Evolutionary conservation across 2,329 filamentous ascomycete species (phyloP), one percentile per base, ranked within the genome.

Genomic region (Graphium sp.): DNA sequence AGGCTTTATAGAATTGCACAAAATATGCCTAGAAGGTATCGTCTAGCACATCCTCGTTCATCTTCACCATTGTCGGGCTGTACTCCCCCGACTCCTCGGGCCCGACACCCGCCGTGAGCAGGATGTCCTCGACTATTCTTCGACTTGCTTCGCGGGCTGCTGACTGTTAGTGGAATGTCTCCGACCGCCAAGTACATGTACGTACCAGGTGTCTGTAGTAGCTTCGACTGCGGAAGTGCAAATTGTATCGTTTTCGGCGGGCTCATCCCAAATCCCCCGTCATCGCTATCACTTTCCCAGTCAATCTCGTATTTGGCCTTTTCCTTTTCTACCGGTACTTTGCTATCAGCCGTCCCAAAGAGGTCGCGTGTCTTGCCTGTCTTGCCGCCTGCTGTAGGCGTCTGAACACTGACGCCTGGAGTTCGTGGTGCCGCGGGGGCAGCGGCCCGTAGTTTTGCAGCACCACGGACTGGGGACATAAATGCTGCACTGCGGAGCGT

Each of bases 181-280:
- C 18, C 26, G 7, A 22, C 40, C 33, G 39, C 34, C 15, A 22
- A 23, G 18, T 5, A 28, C 13, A 5, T 22, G 7, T 15, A 34
- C 68, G 46, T 53, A 79, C 74, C 75, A 36, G 81, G 82, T 27
- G 82, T 91, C 48, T 85, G 81, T 47, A 87, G 50, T 14, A 91
- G 54, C 44, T 79, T 74, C 22, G 74, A 79, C 30, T 77, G 76
- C 28, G 79, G 79, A 26, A 91, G 54, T 24, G 78, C 75, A 48
- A 91, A 91, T 43, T 85, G 79, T 34, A 91, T 85, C 8, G 82
- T 89, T 60, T 95, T 95, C 1, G 89, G 89, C 17, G 89, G 89
- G 43, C 82, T 93, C 52, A 84, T 76, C 5, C 75, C 81, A 15
- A 62, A 62, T 22, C 68, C 68, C 27, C 74, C 68, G 7, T 72